Evolutionary conservation across 2,329 filamentous ascomycete species (phyloP), one percentile per base, ranked within the genome.

Genomic region (Sporothrix curviconia): DNA sequence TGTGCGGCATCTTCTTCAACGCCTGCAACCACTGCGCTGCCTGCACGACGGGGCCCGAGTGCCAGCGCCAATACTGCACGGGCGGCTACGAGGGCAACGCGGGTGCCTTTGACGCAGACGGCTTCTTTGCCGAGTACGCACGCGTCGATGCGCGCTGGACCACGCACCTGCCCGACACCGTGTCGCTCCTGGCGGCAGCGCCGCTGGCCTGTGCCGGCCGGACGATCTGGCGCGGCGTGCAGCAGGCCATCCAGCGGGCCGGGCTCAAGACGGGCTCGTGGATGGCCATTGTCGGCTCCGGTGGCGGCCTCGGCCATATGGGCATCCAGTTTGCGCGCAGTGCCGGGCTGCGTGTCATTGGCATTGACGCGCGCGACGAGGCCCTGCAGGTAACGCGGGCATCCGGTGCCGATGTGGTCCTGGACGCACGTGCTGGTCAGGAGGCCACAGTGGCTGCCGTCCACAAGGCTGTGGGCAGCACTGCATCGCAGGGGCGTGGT

Each of bases 111-210:
- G 43, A 39, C 32, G 66, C 70, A 7, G 70, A 84, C 59, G 83
- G 82, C 0, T 78, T 73, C 55, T 81, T 85, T 56, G 80, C 80
- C 1, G 79, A 84, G 59, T 84, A 81, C 63, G 76, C 77, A 24
- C 63, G 75, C 39, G 75, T 75, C 7, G 81, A 84, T 65, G 68
- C 70, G 3, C 67, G 77, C 32, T 73, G 68, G 47, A 72, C 74
- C 5, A 78, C 74, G 3, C 66, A 65, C 4, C 65, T 83, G 53
- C 79, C 81, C 1, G 72, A 78, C 32, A 67, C 68, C 7, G 69
- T 84, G 12, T 71, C 70, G 2, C 76, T 83, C 50, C 63, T 74
- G 54, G 73, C 71, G 15, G 81, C 80, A 14, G 81, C 79, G 46
- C 81, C 81, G 4, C 68, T 84, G 22, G 79, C 80, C 12, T 84